A percentile compares a stretch with the other conserved stretches of the same genome.
Conservation (phyloP, 345 rosid species). For the Ailanthus altissimus region DNA sequence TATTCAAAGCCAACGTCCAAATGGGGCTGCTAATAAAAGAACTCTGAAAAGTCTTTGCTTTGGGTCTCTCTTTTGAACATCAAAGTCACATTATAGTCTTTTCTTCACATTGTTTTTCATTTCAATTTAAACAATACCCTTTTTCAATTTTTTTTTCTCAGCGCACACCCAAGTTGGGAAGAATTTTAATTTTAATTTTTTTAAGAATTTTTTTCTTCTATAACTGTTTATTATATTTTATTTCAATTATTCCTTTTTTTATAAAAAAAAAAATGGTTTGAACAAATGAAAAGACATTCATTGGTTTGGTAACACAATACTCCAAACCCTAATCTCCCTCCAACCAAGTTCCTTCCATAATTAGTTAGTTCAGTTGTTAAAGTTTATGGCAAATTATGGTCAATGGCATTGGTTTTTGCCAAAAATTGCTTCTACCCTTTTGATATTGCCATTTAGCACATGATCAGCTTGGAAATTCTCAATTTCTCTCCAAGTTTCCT, state of each 20-base stretch:
- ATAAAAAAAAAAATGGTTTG: neutral
- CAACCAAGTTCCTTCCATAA: neutral
- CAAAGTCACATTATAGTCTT: neutral
- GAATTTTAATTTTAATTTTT: neutral
- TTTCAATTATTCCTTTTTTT: neutral
- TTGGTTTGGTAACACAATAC: neutral
- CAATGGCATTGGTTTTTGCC: neutral
- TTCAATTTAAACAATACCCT: neutral
- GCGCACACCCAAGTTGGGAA: no score
- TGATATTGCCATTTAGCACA: neutral
- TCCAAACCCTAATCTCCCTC: neutral
- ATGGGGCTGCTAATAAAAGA: no score
- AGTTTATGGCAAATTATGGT: neutral
- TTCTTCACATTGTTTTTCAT: neutral
- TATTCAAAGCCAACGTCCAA: no score
- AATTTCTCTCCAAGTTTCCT: slow-evolving; percentile 13
- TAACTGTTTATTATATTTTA: neutral
- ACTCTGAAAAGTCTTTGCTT: no score
- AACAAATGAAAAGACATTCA: neutral
- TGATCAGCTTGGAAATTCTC: neutral
- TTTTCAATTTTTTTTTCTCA: no score
- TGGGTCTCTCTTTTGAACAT: no score
- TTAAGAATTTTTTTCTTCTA: neutral
- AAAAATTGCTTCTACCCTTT: neutral
- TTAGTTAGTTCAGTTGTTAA: neutral